These are phyloP conservation scores for Camelina sativa DNA, from an alignment of 345 rosid species.

Conservation along the genomic window DNA sequence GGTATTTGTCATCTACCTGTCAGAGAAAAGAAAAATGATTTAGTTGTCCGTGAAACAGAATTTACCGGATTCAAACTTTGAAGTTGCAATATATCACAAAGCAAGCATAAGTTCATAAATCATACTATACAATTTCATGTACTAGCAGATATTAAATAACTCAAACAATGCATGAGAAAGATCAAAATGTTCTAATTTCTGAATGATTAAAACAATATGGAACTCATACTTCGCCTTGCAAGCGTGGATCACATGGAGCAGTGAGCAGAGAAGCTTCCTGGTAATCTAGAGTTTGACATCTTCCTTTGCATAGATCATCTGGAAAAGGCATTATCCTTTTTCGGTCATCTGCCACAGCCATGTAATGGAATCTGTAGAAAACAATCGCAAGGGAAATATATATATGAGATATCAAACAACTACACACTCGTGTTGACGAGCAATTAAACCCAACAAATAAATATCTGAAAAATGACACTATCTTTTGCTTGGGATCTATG, in stretches of 20 bases:
- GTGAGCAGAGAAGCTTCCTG: conserved; percentile 82
- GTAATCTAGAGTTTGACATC: conserved; percentile 78
- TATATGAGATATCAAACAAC: conserved; percentile 34
- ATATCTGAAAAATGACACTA: conserved; percentile 4
- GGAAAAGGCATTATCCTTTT: conserved; percentile 92
- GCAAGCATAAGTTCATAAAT: conserved; percentile 7
- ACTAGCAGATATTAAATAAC: neutral
- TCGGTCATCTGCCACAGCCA: conserved; percentile 91
- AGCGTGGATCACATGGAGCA: conserved; percentile 69
- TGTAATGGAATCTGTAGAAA: conserved; percentile 74
- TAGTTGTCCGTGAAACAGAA: neutral
- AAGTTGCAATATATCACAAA: conserved; percentile 6
- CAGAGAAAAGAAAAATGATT: conserved; percentile 21
- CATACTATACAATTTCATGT: neutral
- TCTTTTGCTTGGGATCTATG: neutral
- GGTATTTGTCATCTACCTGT: conserved; percentile 98
- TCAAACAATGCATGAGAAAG: conserved; percentile 6
- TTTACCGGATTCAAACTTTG: neutral
- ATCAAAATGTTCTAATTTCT: conserved; percentile 2
- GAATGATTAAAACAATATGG: conserved; percentile 1
- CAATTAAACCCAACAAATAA: neutral
- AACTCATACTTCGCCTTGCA: conserved; percentile 64
- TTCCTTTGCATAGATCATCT: conserved; percentile 67
- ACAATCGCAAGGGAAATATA: conserved; percentile 1
- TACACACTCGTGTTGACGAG: neutral